Conservation (phyloP, 805 yeast genomes). For the Kodamaea hsintzibuensis region DNA sequence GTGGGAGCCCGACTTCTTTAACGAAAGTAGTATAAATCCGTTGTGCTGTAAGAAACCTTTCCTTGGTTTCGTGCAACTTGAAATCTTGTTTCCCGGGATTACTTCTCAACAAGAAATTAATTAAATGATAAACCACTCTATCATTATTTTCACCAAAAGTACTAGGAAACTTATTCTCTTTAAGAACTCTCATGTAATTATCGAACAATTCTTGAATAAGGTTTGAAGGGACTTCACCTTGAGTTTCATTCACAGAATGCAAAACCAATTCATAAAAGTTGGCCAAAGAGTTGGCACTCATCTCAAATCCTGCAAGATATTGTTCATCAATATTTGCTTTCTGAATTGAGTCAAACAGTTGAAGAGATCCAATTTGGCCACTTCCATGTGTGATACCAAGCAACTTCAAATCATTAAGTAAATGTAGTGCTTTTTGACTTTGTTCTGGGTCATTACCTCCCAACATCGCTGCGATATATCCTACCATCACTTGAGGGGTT, state of each 20-base stretch:
- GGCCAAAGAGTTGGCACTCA: conserved; percentile 22
- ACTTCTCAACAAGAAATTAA: conserved; percentile 9
- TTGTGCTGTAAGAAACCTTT: conserved; percentile 26
- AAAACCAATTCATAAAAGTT: conserved; percentile 27
- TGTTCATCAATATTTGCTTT: conserved; percentile 33
- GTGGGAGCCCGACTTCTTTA: conserved; percentile 13
- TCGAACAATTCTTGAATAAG: conserved; percentile 23
- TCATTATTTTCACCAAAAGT: conserved; percentile 6
- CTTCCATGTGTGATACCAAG: conserved; percentile 26
- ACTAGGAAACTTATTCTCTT: conserved; percentile 1
- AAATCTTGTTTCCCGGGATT: conserved; percentile 16
- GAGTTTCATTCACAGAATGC: conserved; percentile 13
- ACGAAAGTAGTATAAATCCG: conserved; percentile 26
- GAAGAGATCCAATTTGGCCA: conserved; percentile 16
- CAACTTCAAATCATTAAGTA: conserved; percentile 29
- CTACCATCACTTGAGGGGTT: conserved; percentile 37
- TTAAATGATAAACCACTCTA: conserved; percentile 12
- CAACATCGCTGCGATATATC: conserved; percentile 36
- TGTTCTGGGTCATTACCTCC: conserved; percentile 10
- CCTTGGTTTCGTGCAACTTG: conserved; percentile 13
- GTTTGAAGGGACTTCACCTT: conserved; percentile 15
- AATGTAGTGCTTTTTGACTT: conserved; percentile 14
- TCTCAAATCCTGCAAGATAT: conserved; percentile 19
- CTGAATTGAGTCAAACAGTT: conserved; percentile 19
- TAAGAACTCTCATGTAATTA: conserved; percentile 17